phyloP scores from a whole-genome alignment of 2,329 filamentous ascomycete species.

The Byssothecium circinans region DNA sequence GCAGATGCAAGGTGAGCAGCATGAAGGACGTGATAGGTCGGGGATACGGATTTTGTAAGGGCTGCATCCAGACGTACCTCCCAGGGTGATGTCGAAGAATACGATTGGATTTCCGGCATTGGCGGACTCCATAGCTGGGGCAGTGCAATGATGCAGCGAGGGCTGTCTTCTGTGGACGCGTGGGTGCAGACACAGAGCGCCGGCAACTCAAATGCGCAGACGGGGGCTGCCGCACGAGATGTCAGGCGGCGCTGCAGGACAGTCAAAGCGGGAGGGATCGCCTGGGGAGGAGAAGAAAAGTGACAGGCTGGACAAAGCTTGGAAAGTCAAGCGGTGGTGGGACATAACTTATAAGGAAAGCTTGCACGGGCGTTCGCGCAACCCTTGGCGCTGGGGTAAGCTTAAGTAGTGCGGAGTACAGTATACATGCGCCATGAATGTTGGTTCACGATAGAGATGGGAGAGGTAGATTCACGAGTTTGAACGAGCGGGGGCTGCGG shows the following conservation, averaged over 20 bases:
- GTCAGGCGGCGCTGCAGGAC: conserved; percentile 14
- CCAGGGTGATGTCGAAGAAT: conserved; percentile 78
- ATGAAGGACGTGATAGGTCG: conserved; percentile 13
- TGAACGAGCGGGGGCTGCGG: conserved; percentile 6
- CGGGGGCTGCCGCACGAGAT: conserved; percentile 16
- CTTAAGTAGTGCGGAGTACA: too few species aligned
- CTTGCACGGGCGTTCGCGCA: not conserved
- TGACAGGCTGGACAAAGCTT: too few species aligned
- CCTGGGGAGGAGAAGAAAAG: not conserved
- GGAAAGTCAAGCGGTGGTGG: conserved; percentile 10
- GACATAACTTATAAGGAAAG: not conserved
- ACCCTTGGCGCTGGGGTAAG: conserved; percentile 20
- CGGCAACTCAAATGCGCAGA: conserved; percentile 8
- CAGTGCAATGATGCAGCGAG: conserved; percentile 24
- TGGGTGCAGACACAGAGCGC: conserved; percentile 15
- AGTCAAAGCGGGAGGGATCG: conserved; percentile 8
- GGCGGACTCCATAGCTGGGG: conserved; percentile 38
- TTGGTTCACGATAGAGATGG: not conserved
- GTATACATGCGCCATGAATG: too few species aligned
- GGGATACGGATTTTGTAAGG: conserved; percentile 12
- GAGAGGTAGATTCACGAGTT: too few species aligned
- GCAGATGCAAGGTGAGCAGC: too few species aligned
- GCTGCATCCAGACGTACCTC: conserved; percentile 59
- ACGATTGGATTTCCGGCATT: conserved; percentile 54
- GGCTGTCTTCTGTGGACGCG: conserved; percentile 8